Base-by-base conservation (phyloP, 495 filamentous ascomycete genomes). In the Apodospora peruviana region DNA sequence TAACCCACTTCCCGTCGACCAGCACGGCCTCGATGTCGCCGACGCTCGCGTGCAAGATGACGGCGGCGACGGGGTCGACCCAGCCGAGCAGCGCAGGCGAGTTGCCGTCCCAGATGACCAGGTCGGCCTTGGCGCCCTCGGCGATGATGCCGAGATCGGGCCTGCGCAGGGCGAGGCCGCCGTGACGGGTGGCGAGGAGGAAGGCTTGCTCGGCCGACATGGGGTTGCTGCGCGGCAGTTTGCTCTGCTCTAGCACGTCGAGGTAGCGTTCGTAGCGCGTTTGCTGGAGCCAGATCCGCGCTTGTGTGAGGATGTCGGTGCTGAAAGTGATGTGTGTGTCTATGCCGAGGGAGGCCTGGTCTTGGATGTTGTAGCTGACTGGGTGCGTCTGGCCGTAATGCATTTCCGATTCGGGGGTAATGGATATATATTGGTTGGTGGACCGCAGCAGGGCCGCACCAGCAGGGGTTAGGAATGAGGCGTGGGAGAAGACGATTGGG, bases 201-300 rank as follows among this genome's bases (percentile, higher is more conserved):
- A 79, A 77, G 2, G 73, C 75, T 43, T 79, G 70, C 45, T 71
- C 60, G 14, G 66, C 75, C 18, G 59, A 61, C 68, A 79, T 65
- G 19, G 65, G 65, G 50, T 68, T 73, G 22, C 57, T 64, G 2
- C 36, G 44, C 0, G 71, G 71, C 1, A 77, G 56, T 38, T 68
- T 39, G 57, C 68, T 70, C 5, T 43, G 38, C 3, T 59, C 43
- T 43, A 76, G 42, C 3, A 69, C 65, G 12, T 65, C 40, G 17
- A 62, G 48, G 45, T 64, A 74, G 14, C 62, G 45, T 45, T 50
- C 38, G 18, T 52, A 48, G 9, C 73, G 59, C 0, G 57, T 59
- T 5, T 45, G 48, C 48, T 77, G 69, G 14, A 73, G 63, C 68
- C 66, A 74, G 5, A 75, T 17, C 1, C 74, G 63, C 4, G 70